Evolutionary conservation across 208 protist species (phyloP).

Genomic region (Endotrypanum monterogeii): DNA sequence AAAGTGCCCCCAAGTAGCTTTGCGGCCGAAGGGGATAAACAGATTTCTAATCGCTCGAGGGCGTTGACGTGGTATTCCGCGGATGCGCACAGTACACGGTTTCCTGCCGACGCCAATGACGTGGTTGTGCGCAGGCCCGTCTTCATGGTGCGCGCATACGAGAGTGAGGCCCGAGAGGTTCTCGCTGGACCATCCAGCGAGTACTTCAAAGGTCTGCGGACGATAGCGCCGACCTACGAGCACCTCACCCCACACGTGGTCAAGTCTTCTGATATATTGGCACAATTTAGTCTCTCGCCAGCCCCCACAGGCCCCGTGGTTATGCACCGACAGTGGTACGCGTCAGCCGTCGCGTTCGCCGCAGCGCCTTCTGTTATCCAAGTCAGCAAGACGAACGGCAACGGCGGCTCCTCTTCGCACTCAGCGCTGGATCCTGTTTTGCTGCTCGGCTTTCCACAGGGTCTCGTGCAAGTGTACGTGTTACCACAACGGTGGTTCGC

Average conservation of each 20-base stretch:
- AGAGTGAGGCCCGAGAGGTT: conserved; percentile 74
- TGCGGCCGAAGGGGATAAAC: not conserved
- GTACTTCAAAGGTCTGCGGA: conserved; percentile 79
- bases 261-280: conserved; percentile 60
- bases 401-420: conserved; percentile 6
- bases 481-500: conserved; percentile 72
- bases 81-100: conserved; percentile 14
- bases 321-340: conserved; percentile 52
- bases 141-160: conserved; percentile 85
- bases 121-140: conserved; percentile 59
- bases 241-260: conserved; percentile 62
- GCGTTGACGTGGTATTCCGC: conserved; percentile 14
- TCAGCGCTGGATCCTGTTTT: conserved; percentile 38
- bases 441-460: conserved; percentile 76
- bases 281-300: conserved; percentile 48
- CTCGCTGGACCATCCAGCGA: conserved; percentile 73
- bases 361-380: conserved; percentile 15
- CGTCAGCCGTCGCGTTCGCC: conserved; percentile 58
- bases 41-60: not conserved
- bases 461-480: conserved; percentile 69
- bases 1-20: not conserved
- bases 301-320: not conserved
- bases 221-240: conserved; percentile 80
- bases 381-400: not conserved
- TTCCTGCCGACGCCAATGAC: conserved; percentile 13